These are phyloP conservation scores for Bolboschoenoplectus hybrid DNA, from an alignment of 202 grass and related monocot species.

Conservation along the genomic window DNA sequence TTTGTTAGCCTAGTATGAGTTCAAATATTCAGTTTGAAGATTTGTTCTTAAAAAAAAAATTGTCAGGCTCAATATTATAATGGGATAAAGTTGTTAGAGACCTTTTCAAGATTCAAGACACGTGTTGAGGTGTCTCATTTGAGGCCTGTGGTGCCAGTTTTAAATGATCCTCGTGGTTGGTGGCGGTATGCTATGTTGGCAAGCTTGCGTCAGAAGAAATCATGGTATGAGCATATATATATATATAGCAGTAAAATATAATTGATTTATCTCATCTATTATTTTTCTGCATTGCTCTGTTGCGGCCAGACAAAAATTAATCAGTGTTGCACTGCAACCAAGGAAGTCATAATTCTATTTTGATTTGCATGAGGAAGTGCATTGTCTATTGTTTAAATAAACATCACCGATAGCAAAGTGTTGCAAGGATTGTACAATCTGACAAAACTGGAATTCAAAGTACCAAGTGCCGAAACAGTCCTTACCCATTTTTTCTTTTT, in stretches of 20 bases:
- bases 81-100: constrained; percentile 91
- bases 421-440: constrained; percentile 24
- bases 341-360: constrained; percentile 13
- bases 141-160: constrained; percentile 75
- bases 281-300: background rate
- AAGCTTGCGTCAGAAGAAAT: constrained; percentile 84
- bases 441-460: constrained; percentile 25
- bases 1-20: background rate
- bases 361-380: background rate
- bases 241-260: background rate
- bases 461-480: background rate
- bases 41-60: constrained; percentile 41
- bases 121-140: constrained; percentile 95
- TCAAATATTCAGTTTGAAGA: constrained; percentile 29
- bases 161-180: constrained; percentile 80
- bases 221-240: constrained; percentile 53
- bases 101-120: constrained; percentile 89
- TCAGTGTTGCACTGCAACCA: constrained; percentile 4
- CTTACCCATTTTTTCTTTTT: background rate
- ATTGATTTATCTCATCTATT: constrained; percentile 2
- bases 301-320: background rate
- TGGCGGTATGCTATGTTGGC: constrained; percentile 95
- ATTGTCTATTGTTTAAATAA: background rate
- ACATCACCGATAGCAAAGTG: background rate
- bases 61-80: constrained; percentile 96